A percentile compares a stretch with the other conserved stretches of the same genome.
These are phyloP conservation scores for Boletus subparvulus DNA, from an alignment of 768 basidiomycete genomes.

Conservation along the genomic window DNA sequence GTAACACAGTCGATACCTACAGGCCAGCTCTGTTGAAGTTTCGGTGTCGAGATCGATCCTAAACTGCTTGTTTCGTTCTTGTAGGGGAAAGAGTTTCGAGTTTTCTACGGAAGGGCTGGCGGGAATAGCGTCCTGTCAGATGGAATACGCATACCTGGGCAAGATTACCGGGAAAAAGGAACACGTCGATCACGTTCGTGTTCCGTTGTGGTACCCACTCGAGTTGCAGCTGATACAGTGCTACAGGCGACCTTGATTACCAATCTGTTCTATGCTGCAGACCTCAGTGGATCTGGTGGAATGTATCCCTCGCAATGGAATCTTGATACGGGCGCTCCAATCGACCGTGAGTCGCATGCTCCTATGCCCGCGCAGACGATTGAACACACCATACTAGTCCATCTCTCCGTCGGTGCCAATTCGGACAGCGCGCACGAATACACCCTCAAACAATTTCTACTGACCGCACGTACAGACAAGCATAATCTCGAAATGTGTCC, in stretches of 20 bases:
- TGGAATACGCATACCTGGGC: slow-evolving; percentile 85
- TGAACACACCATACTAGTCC: slow-evolving; percentile 21
- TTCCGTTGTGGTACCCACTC: not conserved
- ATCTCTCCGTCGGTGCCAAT: slow-evolving; percentile 57
- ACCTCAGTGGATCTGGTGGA: slow-evolving; percentile 48
- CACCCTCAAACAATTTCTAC: slow-evolving; percentile 67
- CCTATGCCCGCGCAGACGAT: not conserved
- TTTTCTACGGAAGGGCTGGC: slow-evolving; percentile 48
- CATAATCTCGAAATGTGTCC: slow-evolving; percentile 65
- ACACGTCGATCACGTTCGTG: slow-evolving; percentile 55
- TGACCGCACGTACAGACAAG: slow-evolving; percentile 63
- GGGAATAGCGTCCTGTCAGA: slow-evolving; percentile 75
- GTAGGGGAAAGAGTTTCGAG: not conserved
- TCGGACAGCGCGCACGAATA: slow-evolving; percentile 80
- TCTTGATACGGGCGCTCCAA: slow-evolving; percentile 43
- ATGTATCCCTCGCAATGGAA: slow-evolving; percentile 66
- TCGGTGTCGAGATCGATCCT: not conserved
- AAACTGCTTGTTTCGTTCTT: not conserved
- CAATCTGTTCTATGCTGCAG: slow-evolving; percentile 43
- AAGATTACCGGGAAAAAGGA: slow-evolving; percentile 70
- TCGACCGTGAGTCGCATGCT: slow-evolving; percentile 41
- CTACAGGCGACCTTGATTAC: slow-evolving; percentile 51
- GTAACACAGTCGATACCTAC: slow-evolving; percentile 65
- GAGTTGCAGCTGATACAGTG: not conserved
- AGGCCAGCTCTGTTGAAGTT: slow-evolving; percentile 37